Evolutionary conservation across 176 grass and related monocot genomes (phyloP), one percentile per base, ranked within the genome.

Genomic region (Bromus sterilis): DNA sequence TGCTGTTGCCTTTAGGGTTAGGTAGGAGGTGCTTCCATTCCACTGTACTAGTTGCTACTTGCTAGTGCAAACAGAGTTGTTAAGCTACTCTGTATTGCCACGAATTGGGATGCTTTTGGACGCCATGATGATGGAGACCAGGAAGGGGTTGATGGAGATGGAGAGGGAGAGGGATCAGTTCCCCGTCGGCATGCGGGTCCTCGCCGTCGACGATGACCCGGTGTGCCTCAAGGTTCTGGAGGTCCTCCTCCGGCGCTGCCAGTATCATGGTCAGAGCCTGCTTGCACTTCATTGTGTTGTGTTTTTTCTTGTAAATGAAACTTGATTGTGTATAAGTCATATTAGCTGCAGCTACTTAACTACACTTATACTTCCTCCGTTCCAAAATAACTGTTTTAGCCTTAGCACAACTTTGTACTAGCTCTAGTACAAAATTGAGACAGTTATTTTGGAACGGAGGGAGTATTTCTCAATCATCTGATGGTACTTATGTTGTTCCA

Each of bases 131-230:
- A 82, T 74, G 69, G 82, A 88, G 49, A 83, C 85, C 35, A 85
- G 73, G 70, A 77, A 71, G 68, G 66, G 29, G 15, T 11, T 79
- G 68, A 75, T 61, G 85, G 82, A 21, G 42, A 36, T 14, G 46
- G 34, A 88, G 57, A 30, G 70, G 43, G 81, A 53, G 36, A 90
- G 71, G 39, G 75, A 86, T 18, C 86, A 80, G 85, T 90, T 97
- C 71, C 94, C 94, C 4, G 79, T 84, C 6, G 94, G 89, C 14
- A 92, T 94, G 91, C 85, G 90, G 18, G 89, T 97, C 12, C 94
- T 97, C 16, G 87, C 84, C 4, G 85, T 97, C 15, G 94, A 97
- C 59, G 87, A 95, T 57, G 75, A 90, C 66, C 86, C 79, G 1
- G 76, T 86, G 11, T 94, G 94, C 79, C 82, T 92, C 69, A 87